Conservation (phyloP, 1,284 basidiomycete genomes). For the Puccinia polysora region DNA sequence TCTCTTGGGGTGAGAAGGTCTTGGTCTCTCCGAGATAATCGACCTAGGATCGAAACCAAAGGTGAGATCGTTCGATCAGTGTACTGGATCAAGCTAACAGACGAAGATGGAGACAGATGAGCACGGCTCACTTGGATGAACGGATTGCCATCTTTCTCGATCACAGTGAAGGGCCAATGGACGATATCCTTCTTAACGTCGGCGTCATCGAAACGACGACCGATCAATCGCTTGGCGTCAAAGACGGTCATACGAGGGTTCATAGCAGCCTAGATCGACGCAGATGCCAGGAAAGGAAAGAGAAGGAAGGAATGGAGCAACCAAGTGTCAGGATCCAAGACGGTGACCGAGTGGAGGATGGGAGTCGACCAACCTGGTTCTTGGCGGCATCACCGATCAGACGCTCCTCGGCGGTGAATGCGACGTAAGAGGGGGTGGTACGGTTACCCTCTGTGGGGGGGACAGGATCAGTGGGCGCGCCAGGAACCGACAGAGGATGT, state of each 20-base stretch:
- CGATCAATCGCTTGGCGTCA: slow-evolving; percentile 93
- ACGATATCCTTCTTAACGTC: slow-evolving; percentile 56
- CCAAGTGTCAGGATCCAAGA: slow-evolving; percentile 58
- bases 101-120: slow-evolving; percentile 24
- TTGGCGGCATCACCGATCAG: slow-evolving; percentile 64
- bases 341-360: slow-evolving; percentile 4
- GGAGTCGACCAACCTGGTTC: slow-evolving; percentile 61
- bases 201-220: slow-evolving; percentile 57
- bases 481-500: background rate
- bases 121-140: slow-evolving; percentile 50
- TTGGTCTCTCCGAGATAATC: slow-evolving; percentile 62
- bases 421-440: slow-evolving; percentile 81
- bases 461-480: background rate
- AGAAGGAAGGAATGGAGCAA: background rate
- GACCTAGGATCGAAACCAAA: slow-evolving; percentile 53
- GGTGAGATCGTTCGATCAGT: background rate
- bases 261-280: slow-evolving; percentile 52
- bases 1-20: slow-evolving; percentile 64
- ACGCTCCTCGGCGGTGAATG: slow-evolving; percentile 85
- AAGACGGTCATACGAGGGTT: slow-evolving; percentile 95
- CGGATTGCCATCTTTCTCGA: slow-evolving; percentile 52
- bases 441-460: slow-evolving; percentile 80
- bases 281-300: background rate
- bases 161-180: slow-evolving; percentile 56
- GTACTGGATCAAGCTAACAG: background rate